Conservation (phyloP, 176 grass and related monocot species). For the Luzula sylvatica region DNA sequence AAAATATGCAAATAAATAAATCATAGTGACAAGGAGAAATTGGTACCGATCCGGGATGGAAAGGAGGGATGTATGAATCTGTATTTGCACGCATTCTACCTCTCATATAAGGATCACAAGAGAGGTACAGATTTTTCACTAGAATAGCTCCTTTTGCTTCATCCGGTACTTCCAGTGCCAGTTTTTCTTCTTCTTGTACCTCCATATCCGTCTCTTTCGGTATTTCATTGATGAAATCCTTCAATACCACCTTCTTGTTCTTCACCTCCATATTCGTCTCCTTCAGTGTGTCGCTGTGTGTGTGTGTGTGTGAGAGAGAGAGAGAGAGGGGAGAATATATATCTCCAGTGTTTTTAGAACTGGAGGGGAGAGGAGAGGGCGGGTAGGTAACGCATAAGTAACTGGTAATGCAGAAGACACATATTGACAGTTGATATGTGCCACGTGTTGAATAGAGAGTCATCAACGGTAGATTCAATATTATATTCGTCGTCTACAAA, state of each 20-base stretch:
- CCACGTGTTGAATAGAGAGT: no score
- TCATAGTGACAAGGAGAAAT: background rate
- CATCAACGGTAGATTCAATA: no score
- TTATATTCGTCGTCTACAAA: no score
- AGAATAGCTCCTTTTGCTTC: slow-evolving; percentile 31
- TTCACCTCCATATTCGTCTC: slow-evolving; percentile 23
- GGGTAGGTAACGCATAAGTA: no score
- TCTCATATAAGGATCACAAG: slow-evolving; percentile 86
- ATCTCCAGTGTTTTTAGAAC: no score
- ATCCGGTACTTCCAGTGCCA: slow-evolving; percentile 32
- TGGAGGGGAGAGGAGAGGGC: no score
- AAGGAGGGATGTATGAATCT: slow-evolving; percentile 60
- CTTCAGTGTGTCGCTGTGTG: no score
- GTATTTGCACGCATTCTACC: slow-evolving; percentile 51
- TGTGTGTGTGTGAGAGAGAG: no score
- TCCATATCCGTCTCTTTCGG: slow-evolving; percentile 75
- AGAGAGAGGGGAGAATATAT: no score
- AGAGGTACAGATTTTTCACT: slow-evolving; percentile 78
- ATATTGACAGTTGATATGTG: no score
- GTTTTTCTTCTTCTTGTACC: slow-evolving; percentile 34
- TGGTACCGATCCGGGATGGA: slow-evolving; percentile 60
- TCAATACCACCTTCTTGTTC: slow-evolving; percentile 65
- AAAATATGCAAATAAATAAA: no score
- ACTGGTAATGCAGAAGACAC: no score
- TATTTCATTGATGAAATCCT: slow-evolving; percentile 43